phyloP scores from a whole-genome alignment of 108 stramenopile genomes.

The Discostella pseudostelligera region DNA sequence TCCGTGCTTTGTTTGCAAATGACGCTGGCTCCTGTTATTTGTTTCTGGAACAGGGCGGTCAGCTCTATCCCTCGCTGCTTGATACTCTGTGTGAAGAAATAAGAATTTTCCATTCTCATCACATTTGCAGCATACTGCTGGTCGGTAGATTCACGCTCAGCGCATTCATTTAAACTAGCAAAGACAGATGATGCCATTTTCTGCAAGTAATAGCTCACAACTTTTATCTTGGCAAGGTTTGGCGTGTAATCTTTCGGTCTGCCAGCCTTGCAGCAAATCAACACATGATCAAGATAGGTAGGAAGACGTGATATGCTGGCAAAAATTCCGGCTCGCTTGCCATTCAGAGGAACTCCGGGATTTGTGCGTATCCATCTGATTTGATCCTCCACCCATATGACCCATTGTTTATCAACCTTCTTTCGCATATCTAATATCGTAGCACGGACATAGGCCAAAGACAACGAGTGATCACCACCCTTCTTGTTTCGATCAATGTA shows the following conservation, averaged over 20 bases:
- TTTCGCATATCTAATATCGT: constrained; percentile 83
- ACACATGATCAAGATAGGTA: constrained; percentile 77
- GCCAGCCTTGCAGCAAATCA: constrained; percentile 77
- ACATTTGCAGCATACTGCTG: constrained; percentile 87
- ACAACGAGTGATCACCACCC: constrained; percentile 86
- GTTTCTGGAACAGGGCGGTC: constrained; percentile 72
- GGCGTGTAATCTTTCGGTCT: constrained; percentile 66
- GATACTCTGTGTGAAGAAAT: constrained; percentile 82
- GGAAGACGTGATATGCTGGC: constrained; percentile 78
- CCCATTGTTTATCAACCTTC: constrained; percentile 89
- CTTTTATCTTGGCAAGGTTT: constrained; percentile 80
- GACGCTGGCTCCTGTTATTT: constrained; percentile 72
- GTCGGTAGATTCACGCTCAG: constrained; percentile 79
- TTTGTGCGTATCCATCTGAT: constrained; percentile 82
- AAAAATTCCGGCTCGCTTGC: constrained; percentile 86
- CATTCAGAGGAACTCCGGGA: constrained; percentile 81
- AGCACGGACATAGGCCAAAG: constrained; percentile 84
- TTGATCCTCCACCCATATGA: constrained; percentile 83
- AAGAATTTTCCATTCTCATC: constrained; percentile 89
- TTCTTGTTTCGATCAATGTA: constrained; percentile 89
- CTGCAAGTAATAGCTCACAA: constrained; percentile 82
- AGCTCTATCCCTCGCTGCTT: constrained; percentile 73
- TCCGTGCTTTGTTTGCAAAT: constrained; percentile 88
- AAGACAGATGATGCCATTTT: constrained; percentile 87
- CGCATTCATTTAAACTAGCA: constrained; percentile 72